phyloP scores from a whole-genome alignment of 768 basidiomycete species.

The Clavaria fumosa region DNA sequence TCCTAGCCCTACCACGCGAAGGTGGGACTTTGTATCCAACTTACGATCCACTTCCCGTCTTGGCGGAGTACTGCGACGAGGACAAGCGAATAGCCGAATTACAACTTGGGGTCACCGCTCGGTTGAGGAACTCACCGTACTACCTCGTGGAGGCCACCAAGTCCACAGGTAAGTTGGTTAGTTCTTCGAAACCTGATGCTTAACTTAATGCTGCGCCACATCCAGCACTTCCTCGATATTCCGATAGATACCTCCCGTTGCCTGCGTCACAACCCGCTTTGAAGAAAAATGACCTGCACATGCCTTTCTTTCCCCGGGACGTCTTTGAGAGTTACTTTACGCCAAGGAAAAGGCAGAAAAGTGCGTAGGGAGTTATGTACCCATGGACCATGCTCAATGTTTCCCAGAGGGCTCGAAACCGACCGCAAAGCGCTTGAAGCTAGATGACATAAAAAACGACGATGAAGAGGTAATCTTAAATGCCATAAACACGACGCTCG shows the following conservation, averaged over 20 bases:
- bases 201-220: background rate
- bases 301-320: constrained; percentile 62
- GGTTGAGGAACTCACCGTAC: constrained; percentile 57
- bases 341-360: constrained; percentile 47
- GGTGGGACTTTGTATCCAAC: constrained; percentile 71
- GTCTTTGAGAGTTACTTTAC: constrained; percentile 73
- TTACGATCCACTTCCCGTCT: constrained; percentile 47
- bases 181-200: constrained; percentile 12
- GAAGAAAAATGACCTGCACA: constrained; percentile 54
- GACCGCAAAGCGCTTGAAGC: constrained; percentile 32
- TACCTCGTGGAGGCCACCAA: constrained; percentile 60
- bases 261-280: constrained; percentile 44
- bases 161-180: constrained; percentile 33
- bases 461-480: constrained; percentile 44
- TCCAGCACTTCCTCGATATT: constrained; percentile 64
- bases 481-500: background rate
- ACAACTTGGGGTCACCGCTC: constrained; percentile 49
- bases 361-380: constrained; percentile 15
- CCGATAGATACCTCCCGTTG: constrained; percentile 68
- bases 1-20: constrained; percentile 63
- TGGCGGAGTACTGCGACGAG: constrained; percentile 47
- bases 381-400: no score
- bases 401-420: constrained; percentile 17
- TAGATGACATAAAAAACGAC: constrained; percentile 56
- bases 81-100: constrained; percentile 52